Conservation (phyloP, 2,329 filamentous ascomycete genomes). For the Pyricularia sp. region DNA sequence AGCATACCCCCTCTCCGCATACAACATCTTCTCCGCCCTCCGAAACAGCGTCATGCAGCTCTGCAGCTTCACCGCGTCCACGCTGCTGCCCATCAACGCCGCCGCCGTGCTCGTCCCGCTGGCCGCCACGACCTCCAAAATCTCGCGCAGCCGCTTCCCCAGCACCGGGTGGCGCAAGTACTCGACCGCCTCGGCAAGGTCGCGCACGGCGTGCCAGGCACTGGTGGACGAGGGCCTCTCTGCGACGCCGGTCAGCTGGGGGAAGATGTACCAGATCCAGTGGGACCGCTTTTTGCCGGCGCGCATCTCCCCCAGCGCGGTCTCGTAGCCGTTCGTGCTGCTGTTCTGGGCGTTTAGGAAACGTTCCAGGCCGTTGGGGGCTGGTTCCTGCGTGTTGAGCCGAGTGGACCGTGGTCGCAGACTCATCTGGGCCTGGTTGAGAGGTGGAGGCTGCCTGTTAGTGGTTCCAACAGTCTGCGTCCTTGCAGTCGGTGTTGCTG, state of each 20-base stretch:
- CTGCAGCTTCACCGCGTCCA: constrained; percentile 5
- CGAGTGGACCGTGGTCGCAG: neutral
- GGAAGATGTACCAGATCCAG: constrained; percentile 8
- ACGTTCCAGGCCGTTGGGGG: neutral
- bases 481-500: too few relatives aligned
- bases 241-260: constrained; percentile 3
- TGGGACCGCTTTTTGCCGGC: constrained; percentile 4
- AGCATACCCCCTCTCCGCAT: neutral
- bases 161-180: constrained; percentile 5
- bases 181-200: constrained; percentile 3
- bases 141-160: constrained; percentile 1
- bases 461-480: too few relatives aligned
- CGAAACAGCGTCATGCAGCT: constrained; percentile 7
- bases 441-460: neutral
- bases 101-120: neutral
- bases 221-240: neutral
- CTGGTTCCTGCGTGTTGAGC: neutral
- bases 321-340: neutral
- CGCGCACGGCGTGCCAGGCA: neutral
- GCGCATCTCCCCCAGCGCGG: neutral
- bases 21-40: neutral
- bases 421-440: neutral
- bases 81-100: neutral
- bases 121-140: neutral
- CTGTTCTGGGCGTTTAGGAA: neutral